Base-by-base conservation (phyloP, 2,329 filamentous ascomycete species). In the Ceratocystiopsis minuta region DNA sequence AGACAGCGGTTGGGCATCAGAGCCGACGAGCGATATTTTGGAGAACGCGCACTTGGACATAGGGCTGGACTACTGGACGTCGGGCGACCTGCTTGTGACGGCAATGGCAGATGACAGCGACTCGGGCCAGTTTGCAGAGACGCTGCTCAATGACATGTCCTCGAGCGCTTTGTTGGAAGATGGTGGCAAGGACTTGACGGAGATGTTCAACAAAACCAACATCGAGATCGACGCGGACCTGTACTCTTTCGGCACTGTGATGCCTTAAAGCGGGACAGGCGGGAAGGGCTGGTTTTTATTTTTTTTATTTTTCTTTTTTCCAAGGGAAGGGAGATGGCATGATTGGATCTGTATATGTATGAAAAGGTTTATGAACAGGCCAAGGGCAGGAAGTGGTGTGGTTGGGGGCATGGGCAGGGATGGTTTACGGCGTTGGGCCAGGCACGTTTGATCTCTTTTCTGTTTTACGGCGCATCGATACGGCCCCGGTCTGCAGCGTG, bases 11-110 rank as follows among this genome's bases (percentile, higher is more conserved):
- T 55, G 61, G 10, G 75, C 73, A 35, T 48, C 48, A 41, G 73
- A 78, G 50, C 69, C 71, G 11, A 76, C 68, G 46, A 77, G 72
- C 51, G 74, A 78, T 49, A 68, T 77, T 16, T 66, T 70, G 3
- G 74, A 78, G 43, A 62, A 61, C 6, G 62, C 65, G 4, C 54
- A 58, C 15, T 58, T 75, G 14, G 72, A 76, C 36, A 66, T 75
- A 39, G 67, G 65, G 31, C 52, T 69, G 24, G 57, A 60, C 38
- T 17, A 49, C 11, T 75, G 68, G 67, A 59, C 61, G 37, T 60
- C 62, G 12, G 20, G 14, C 13, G 58, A 71, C n/a, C 51, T 71
- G 49, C 60, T 61, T 42, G 60, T 50, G 34, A 46, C 59, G 34
- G 54, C 55, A 40, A 49, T 60, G 50, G 54, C 54, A 14, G 55